phyloP scores from a whole-genome alignment of 352 stramenopile genomes.

The Phytophthora cryptogea region DNA sequence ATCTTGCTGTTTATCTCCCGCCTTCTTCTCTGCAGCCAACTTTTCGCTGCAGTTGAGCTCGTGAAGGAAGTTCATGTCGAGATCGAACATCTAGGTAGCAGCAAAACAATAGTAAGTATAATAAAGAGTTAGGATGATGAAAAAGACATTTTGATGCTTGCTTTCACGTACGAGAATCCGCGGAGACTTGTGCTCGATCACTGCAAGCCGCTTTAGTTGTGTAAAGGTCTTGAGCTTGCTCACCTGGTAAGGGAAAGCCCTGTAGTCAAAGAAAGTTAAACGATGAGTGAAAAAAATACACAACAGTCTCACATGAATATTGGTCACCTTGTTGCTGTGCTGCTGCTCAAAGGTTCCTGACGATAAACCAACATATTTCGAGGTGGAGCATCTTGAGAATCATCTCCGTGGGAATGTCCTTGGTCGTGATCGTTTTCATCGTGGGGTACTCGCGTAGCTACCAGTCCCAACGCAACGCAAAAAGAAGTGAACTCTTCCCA shows the following conservation, averaged over 20 bases:
- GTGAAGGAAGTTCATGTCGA: conserved; percentile 65
- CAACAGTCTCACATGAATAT: not conserved
- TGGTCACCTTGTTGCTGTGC: conserved; percentile 19
- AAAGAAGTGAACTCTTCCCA: conserved; percentile 90
- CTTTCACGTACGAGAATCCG: conserved; percentile 48
- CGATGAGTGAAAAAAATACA: not conserved
- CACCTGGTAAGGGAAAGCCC: conserved; percentile 72
- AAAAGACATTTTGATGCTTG: not conserved
- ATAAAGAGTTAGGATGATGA: not conserved
- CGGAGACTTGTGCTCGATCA: conserved; percentile 67
- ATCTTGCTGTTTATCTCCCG: conserved; percentile 36
- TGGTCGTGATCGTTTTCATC: conserved; percentile 34
- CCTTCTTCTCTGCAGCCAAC: conserved; percentile 38
- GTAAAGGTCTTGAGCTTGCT: conserved; percentile 51
- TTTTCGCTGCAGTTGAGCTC: conserved; percentile 65
- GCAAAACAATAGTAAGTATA: conserved; percentile 5
- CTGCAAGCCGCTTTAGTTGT: conserved; percentile 52
- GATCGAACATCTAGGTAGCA: conserved; percentile 59
- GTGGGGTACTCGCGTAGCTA: conserved; percentile 40
- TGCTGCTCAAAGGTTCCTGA: conserved; percentile 27
- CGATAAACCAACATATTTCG: conserved; percentile 27
- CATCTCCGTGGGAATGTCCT: conserved; percentile 23
- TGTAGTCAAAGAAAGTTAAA: conserved; percentile 10
- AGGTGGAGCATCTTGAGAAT: conserved; percentile 21
- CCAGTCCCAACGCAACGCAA: conserved; percentile 68